phyloP scores from a whole-genome alignment of 257 asterid species.

The Jaltomata sinuosa region DNA sequence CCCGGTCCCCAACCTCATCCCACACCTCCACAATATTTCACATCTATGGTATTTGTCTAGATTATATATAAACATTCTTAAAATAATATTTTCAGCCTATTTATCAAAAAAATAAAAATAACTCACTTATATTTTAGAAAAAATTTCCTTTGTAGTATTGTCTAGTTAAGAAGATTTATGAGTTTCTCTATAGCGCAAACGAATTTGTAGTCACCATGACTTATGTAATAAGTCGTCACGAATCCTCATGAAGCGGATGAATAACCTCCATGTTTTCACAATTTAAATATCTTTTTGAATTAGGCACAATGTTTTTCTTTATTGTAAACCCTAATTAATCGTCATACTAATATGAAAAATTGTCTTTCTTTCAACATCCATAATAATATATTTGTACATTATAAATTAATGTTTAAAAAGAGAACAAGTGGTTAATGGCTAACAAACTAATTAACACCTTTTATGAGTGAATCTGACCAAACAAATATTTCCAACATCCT shows the following conservation, averaged over 20 bases:
- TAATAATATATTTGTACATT: no score
- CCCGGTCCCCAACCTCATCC: no score
- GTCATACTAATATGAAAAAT: neutral
- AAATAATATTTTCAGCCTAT: no score
- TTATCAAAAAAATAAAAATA: no score
- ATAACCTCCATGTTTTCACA: neutral
- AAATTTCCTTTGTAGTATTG: neutral
- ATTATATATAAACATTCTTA: no score
- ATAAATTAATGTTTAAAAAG: neutral
- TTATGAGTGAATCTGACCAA: no score
- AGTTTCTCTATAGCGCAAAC: neutral
- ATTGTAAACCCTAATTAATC: no score
- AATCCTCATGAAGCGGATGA: rapidly evolving
- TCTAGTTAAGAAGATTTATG: neutral
- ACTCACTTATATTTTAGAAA: neutral
- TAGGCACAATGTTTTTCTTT: no score
- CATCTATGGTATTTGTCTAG: no score
- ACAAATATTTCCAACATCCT: neutral
- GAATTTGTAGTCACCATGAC: no score
- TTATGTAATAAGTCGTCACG: neutral
- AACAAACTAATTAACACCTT: neutral
- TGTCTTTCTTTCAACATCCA: neutral
- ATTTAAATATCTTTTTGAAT: no score
- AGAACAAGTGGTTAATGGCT: neutral
- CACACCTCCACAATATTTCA: no score